These are phyloP conservation scores for Umbellularia californica DNA, from an alignment of 164 flowering plant species.

Conservation along the genomic window DNA sequence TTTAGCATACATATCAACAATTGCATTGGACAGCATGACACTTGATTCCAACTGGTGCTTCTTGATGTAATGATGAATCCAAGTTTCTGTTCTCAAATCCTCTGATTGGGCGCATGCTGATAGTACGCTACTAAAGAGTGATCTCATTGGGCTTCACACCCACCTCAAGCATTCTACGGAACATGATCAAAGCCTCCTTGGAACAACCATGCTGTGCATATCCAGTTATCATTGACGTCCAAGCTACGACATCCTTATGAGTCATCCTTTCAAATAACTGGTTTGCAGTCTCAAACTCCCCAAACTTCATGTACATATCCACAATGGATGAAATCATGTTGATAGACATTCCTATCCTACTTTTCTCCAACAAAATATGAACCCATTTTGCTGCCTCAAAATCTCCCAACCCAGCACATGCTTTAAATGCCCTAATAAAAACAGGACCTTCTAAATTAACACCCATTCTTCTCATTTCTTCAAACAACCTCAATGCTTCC, in stretches of 20 bases:
- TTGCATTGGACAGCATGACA: neutral
- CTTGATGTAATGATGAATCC: constrained; percentile 6
- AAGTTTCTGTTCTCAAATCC: neutral
- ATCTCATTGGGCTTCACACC: constrained; percentile 8
- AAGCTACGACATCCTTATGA: neutral
- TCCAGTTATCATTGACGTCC: no score
- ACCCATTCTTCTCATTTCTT: neutral
- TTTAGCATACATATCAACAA: constrained; percentile 6
- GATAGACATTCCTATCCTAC: neutral
- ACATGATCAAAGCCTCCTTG: neutral
- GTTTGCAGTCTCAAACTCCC: constrained; percentile 1
- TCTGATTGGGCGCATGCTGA: constrained; percentile 9
- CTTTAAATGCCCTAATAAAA: constrained; percentile 1
- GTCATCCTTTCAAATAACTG: neutral
- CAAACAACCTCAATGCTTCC: no score
- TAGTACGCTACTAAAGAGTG: neutral
- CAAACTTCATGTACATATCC: constrained; percentile 8
- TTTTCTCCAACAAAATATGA: neutral
- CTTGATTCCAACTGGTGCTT: neutral
- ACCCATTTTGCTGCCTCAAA: constrained; percentile 4
- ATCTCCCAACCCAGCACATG: constrained; percentile 6
- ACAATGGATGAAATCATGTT: neutral
- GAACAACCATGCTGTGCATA: no score
- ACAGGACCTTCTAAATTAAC: constrained; percentile 4
- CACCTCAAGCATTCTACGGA: neutral